Percentiles rank a stretch among this genome's conserved stretches.
phyloP scores from a whole-genome alignment of 345 rosid genomes.

The Eucalyptus pauciflora region DNA sequence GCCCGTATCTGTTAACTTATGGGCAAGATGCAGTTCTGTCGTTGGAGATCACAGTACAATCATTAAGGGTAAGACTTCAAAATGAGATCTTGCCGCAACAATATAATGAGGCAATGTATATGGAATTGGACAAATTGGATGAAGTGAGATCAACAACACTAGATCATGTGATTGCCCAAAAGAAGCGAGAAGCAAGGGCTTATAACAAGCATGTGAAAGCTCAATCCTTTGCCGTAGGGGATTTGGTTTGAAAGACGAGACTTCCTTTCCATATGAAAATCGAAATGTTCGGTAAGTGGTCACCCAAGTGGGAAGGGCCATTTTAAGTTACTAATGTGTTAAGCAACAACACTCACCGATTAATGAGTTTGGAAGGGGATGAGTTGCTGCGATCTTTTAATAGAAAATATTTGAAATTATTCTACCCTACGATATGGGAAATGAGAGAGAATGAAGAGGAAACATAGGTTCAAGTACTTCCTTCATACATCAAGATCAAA shows the following conservation, averaged over 20 bases:
- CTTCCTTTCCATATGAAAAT: accelerated
- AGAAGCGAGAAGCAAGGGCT: neutral
- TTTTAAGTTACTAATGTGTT: neutral
- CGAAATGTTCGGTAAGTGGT: neutral
- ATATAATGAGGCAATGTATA: neutral
- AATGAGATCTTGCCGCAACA: neutral
- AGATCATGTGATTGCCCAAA: neutral
- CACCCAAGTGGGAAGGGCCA: neutral
- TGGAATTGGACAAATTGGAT: neutral
- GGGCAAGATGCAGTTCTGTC: neutral
- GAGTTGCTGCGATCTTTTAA: accelerated
- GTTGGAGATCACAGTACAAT: neutral
- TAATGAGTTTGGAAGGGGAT: accelerated
- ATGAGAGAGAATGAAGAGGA: too few relatives aligned
- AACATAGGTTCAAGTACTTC: too few relatives aligned
- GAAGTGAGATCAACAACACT: accelerated
- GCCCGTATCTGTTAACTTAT: neutral
- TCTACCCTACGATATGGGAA: too few relatives aligned
- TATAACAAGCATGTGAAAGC: neutral
- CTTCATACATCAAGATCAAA: too few relatives aligned
- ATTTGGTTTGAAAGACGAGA: neutral
- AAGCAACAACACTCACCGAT: accelerated
- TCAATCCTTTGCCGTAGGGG: neutral
- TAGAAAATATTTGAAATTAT: neutral
- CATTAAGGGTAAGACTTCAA: neutral